These are phyloP conservation scores for Lactarius akahatsu DNA, from an alignment of 768 basidiomycete genomes.

Conservation along the genomic window DNA sequence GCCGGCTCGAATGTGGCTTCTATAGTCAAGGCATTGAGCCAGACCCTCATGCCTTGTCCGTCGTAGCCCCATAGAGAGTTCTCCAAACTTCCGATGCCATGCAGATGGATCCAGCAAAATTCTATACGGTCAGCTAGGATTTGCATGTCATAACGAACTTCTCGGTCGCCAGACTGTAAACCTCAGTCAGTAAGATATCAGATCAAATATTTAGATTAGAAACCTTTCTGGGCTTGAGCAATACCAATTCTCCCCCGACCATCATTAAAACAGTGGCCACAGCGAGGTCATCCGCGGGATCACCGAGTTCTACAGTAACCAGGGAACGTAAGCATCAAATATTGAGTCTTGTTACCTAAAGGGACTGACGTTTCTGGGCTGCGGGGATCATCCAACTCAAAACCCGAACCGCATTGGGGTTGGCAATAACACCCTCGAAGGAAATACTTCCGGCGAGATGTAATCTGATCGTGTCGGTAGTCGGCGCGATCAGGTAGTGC, in stretches of 20 bases:
- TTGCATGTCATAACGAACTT: conserved; percentile 97
- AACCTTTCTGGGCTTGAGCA: conserved; percentile 87
- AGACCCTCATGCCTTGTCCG: conserved; percentile 83
- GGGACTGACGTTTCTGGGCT: conserved; percentile 81
- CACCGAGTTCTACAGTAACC: conserved; percentile 72
- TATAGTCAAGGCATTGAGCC: conserved; percentile 94
- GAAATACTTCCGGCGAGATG: conserved; percentile 93
- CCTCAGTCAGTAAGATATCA: neutral
- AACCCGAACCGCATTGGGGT: conserved; percentile 80
- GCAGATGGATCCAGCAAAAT: conserved; percentile 97
- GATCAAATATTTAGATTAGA: neutral
- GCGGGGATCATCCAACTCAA: conserved; percentile 97
- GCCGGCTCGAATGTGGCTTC: conserved; percentile 49
- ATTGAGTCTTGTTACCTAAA: conserved; percentile 1
- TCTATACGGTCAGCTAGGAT: conserved; percentile 96
- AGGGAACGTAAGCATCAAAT: conserved; percentile 20
- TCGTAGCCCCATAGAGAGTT: conserved; percentile 99
- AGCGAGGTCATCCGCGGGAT: conserved; percentile 88
- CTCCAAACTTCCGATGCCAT: conserved; percentile 89
- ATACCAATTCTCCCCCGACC: conserved; percentile 85
- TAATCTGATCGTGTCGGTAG: conserved; percentile 76
- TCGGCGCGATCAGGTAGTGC: conserved; percentile 90
- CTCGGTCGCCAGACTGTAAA: conserved; percentile 72
- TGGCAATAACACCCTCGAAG: conserved; percentile 85
- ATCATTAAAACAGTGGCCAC: conserved; percentile 96